These are phyloP conservation scores for Neurospora sublineolata DNA, from an alignment of 495 filamentous ascomycete genomes.

Conservation along the genomic window DNA sequence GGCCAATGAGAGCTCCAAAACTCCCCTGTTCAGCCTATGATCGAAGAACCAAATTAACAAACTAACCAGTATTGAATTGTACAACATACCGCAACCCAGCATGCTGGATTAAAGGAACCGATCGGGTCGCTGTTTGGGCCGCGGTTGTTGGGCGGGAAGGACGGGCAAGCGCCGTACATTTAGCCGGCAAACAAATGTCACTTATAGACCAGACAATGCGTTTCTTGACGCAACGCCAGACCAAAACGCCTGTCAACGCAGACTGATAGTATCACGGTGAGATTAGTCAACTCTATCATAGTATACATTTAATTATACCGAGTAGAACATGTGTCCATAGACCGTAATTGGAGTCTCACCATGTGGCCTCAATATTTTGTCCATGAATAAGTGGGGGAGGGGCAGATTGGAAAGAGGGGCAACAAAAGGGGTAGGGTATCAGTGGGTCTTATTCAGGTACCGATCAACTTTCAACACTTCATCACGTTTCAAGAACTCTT, in stretches of 20 bases:
- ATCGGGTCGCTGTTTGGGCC: background rate
- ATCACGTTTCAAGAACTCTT: background rate
- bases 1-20: too few relatives aligned
- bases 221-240: background rate
- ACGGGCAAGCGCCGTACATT: background rate
- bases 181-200: background rate
- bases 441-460: background rate
- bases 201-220: background rate
- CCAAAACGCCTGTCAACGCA: background rate
- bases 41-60: too few relatives aligned
- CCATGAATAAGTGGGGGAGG: conserved; percentile 1
- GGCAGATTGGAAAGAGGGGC: background rate
- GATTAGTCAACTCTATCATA: background rate
- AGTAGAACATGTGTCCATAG: background rate
- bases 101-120: background rate
- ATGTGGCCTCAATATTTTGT: background rate
- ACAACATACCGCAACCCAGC: background rate
- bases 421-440: background rate
- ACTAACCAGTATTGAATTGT: too few relatives aligned
- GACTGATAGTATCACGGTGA: background rate
- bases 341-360: background rate
- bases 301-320: background rate
- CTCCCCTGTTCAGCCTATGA: too few relatives aligned
- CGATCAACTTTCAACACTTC: background rate
- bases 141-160: background rate